Evolutionary conservation across 176 grass and related monocot species (phyloP), one percentile per base, ranked within the genome.

Genomic region (Aegilops speltoides): DNA sequence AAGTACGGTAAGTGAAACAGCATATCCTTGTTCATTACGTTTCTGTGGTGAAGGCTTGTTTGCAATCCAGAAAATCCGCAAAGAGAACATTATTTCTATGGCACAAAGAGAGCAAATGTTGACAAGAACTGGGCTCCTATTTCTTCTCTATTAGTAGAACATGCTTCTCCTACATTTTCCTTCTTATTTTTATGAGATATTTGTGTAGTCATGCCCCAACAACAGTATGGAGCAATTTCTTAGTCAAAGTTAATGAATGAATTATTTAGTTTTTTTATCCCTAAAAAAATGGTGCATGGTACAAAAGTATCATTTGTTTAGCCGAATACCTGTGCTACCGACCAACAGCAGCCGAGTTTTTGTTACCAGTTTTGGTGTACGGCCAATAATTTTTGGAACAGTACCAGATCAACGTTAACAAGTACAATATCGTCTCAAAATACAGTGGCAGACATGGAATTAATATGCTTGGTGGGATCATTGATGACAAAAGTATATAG

Each of bases 1-100:
- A 85, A 93, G 78, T 19, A 93, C 87, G 34, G 94, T 98, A 88
- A 93, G 93, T 86, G 31, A 76, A 63, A 71, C 24, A 64, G 82
- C 56, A 23, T 13, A 73, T 64, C 64, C 17, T 86, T 76, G 23
- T n/a, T 81, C 68, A 64, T 73, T 84, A 76, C 26, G 5, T 87
- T 75, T 67, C 22, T 71, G 28, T 46, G 34, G 61, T 52, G 68
- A 68, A 63, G 14, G 37, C 68, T 68, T 91, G 36, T 78, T 66
- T 84, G 73, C 25, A 23, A 75, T 83, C 43, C n/a, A 54, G 43
- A 74, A 46, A 36, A 46, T 73, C 19, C 56, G 37, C 8, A 4
- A 74, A 57, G 10, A 25, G 33, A 83, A 82, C 34, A 41, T 62
- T 75, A 19, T 82, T 70, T 24, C 12, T 5, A 57, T 8, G 4